phyloP scores from a whole-genome alignment of 2,329 filamentous ascomycete genomes.

The Rhynchosporium agropyri region DNA sequence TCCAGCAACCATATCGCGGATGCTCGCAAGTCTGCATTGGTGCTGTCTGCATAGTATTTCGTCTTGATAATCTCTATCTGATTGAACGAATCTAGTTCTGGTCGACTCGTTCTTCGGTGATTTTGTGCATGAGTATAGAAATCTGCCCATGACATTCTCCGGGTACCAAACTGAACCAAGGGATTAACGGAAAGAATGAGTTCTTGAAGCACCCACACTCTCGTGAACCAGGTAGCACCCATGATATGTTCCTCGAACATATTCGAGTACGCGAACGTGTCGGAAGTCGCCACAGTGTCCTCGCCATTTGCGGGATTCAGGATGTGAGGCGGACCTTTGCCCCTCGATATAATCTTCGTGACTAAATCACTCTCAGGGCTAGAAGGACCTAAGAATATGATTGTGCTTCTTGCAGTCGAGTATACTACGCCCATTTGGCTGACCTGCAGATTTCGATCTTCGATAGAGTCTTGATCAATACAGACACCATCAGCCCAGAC shows the following conservation, averaged over 20 bases:
- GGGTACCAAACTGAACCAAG: constrained; percentile 12
- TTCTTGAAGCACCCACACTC: constrained; percentile 47
- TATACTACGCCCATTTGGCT: constrained; percentile 22
- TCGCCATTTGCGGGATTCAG: too few relatives aligned
- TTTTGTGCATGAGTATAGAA: not conserved
- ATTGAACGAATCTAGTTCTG: too few relatives aligned
- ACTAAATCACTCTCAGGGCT: not conserved
- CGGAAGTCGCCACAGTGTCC: not conserved
- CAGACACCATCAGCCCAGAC: constrained; percentile 29
- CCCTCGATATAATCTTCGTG: too few relatives aligned
- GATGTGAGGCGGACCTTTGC: not conserved
- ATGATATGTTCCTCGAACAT: constrained; percentile 24
- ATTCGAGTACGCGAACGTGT: not conserved
- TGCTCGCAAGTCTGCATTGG: not conserved
- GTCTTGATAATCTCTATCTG: too few relatives aligned
- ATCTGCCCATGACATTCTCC: constrained; percentile 6
- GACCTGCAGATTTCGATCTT: constrained; percentile 22
- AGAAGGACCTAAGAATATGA: constrained; percentile 25
- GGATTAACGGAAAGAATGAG: constrained; percentile 18
- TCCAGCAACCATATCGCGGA: not conserved
- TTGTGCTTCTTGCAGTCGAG: constrained; percentile 15
- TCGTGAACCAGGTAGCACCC: constrained; percentile 44
- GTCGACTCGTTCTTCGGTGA: too few relatives aligned
- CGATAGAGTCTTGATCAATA: constrained; percentile 22
- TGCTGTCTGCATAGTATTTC: not conserved